Evolutionary conservation across 176 grass and related monocot species (phyloP), one percentile per base, ranked within the genome.

Genomic region (Thalia dealbata): DNA sequence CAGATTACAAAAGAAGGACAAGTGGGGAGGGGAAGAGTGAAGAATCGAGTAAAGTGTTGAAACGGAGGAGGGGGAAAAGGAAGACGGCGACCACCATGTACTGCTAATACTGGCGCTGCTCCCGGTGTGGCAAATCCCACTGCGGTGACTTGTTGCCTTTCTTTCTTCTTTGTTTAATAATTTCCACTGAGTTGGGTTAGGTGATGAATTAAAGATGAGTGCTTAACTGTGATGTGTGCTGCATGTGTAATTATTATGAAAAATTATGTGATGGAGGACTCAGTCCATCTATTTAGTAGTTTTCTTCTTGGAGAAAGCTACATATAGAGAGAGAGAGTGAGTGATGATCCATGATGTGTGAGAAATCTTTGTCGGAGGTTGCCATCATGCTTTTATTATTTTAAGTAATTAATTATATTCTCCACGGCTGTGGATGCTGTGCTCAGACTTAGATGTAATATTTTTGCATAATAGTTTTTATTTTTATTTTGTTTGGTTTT

Each of bases 361-460:
- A 10, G 38, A 69, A 45, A 69, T 69, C 66, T 46, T 65, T 69
- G 66, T 46, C 66, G 32, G 38, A 44, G 38, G 66, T 43, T 24
- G 66, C 44, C 66, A 69, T 43, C 19, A 23, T 69, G 0, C 62
- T 15, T 27, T 65, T 32, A 32, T 38, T 32, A 65, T 65, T 65
- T 30, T 18, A 32, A 65, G 26, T 14, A 65, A 24, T n/a, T 14
- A 65, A 24, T n/a, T 58, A 58, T 23, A 9, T 58, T n/a, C 62
- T 13, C 35, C n/a, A n/a, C n/a, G n/a, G 22, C 22, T 65, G 29
- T 65, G 62, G 29, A 38, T 27, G 16, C 1, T 65, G 28, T 32
- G 6, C 24, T 58, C 22, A 58, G 54, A 18, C 54, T 19, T 38
- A 38, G 4, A 4, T 38, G 32, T 38, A 38, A 38, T 38, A 38